phyloP scores from a whole-genome alignment of 306 rosid species.

The Dryas octopetala region DNA sequence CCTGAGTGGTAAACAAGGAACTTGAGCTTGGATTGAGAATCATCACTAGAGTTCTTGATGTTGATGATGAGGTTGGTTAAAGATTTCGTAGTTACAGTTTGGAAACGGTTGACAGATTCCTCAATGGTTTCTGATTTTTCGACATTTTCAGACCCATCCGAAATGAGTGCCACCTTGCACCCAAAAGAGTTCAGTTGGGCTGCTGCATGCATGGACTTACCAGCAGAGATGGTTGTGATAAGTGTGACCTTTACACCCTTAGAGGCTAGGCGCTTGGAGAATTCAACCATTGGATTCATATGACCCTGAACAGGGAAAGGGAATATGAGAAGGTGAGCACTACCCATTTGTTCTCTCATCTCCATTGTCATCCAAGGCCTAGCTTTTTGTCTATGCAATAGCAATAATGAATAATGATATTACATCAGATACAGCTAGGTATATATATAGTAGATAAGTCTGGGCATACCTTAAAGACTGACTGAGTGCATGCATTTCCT shows the following conservation, averaged over 20 bases:
- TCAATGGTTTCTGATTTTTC: not conserved
- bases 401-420: too few species aligned
- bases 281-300: not conserved
- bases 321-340: not conserved
- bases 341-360: too few species aligned
- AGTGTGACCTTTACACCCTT: not conserved
- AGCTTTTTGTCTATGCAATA: too few species aligned
- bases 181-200: too few species aligned
- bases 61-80: not conserved
- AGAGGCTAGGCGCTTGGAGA: not conserved
- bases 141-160: not conserved
- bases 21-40: slow-evolving; percentile 18
- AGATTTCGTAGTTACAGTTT: not conserved
- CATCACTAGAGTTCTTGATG: not conserved
- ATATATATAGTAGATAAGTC: too few species aligned
- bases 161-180: not conserved
- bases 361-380: too few species aligned
- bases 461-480: too few species aligned
- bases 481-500: too few species aligned
- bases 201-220: not conserved
- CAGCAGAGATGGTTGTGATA: not conserved
- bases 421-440: too few species aligned
- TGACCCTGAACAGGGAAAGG: not conserved
- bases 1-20: slow-evolving; percentile 46
- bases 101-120: not conserved